Conservation (phyloP, 2,329 filamentous ascomycete species). For the Dryadomyces quercus-mongolicae region DNA sequence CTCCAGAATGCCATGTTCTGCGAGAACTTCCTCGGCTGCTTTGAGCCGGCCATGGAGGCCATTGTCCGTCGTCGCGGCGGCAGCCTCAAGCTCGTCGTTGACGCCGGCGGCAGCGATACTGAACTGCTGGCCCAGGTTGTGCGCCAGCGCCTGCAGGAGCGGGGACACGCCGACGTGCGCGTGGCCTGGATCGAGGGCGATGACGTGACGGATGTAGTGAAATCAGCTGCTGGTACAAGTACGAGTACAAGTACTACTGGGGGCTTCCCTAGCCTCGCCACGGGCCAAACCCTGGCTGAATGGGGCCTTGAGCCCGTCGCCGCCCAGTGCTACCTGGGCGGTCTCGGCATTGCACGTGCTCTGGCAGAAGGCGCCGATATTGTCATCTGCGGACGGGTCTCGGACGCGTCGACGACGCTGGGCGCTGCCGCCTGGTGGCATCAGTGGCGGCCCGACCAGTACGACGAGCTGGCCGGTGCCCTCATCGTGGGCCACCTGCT, state of each 20-base stretch:
- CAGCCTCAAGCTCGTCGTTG: slow-evolving; percentile 20
- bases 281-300: not conserved
- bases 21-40: no score
- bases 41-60: no score
- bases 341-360: slow-evolving; percentile 8
- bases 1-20: no score
- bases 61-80: slow-evolving; percentile 2
- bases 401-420: slow-evolving; percentile 13
- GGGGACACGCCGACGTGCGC: slow-evolving; percentile 12
- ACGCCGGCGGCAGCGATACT: slow-evolving; percentile 21
- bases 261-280: slow-evolving; percentile 1
- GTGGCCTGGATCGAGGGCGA: slow-evolving; percentile 22
- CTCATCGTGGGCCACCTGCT: slow-evolving; percentile 15
- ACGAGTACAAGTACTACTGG: no score
- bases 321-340: slow-evolving; percentile 18
- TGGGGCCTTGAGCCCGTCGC: slow-evolving; percentile 2
- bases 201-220: slow-evolving; percentile 15
- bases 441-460: slow-evolving; percentile 9
- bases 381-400: slow-evolving; percentile 12
- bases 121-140: slow-evolving; percentile 11
- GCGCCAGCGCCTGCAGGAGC: slow-evolving; percentile 10
- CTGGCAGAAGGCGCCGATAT: slow-evolving; percentile 13
- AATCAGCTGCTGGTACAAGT: not conserved
- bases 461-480: slow-evolving; percentile 12
- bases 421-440: slow-evolving; percentile 14